phyloP scores from a whole-genome alignment of 306 rosid species.

The Rubus parviflorus region DNA sequence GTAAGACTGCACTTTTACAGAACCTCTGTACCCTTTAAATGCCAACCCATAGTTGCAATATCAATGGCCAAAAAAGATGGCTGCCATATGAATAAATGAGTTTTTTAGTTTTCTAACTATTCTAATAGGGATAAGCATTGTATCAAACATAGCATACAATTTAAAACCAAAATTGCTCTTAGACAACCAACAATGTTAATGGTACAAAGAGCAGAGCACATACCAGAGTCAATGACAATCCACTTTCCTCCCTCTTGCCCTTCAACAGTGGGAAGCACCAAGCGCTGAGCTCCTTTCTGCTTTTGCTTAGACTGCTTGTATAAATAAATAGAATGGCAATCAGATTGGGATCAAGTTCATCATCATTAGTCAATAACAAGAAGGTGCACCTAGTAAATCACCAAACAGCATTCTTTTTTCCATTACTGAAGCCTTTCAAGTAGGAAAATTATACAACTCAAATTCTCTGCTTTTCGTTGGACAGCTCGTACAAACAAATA shows the following conservation, averaged over 20 bases:
- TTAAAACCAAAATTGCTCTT: not conserved
- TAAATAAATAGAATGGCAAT: not conserved
- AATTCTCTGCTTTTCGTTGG: not conserved
- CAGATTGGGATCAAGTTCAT: not conserved
- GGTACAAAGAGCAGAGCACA: constrained; percentile 19
- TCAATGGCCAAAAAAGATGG: not conserved
- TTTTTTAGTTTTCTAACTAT: not conserved
- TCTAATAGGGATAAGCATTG: not conserved
- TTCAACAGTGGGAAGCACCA: constrained; percentile 79
- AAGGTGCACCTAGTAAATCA: not conserved
- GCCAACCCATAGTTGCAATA: not conserved
- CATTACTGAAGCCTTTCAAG: not conserved
- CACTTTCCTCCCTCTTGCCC: constrained; percentile 89
- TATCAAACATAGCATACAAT: not conserved
- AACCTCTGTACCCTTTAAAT: not conserved
- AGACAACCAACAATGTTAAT: not conserved
- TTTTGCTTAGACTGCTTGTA: constrained; percentile 79
- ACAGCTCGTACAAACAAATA: not conserved
- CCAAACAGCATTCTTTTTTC: not conserved
- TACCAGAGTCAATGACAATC: constrained; percentile 93
- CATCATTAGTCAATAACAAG: not conserved
- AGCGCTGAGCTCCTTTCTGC: constrained; percentile 65
- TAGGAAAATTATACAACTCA: not conserved
- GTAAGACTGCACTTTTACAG: not conserved
- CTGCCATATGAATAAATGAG: not conserved